A percentile compares a stretch with the other conserved stretches of the same genome.
phyloP scores from a whole-genome alignment of 345 rosid genomes.

The Corymbia maculata region DNA sequence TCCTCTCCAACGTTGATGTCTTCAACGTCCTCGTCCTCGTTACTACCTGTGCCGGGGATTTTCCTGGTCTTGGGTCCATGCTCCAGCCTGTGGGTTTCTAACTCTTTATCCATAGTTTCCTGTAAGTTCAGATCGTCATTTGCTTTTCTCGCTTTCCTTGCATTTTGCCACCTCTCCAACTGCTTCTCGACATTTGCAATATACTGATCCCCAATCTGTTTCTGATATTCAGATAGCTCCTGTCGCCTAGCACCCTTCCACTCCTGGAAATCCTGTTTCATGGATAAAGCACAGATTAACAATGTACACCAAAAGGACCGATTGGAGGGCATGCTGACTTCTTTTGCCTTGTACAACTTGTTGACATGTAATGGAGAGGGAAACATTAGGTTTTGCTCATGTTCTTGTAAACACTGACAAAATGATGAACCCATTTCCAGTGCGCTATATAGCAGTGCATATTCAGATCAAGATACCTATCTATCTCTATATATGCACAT shows the following conservation, averaged over 20 bases:
- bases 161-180: slow-evolving; percentile 94
- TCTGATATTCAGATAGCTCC: slow-evolving; percentile 75
- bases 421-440: background rate
- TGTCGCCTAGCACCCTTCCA: slow-evolving; percentile 77
- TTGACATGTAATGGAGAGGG: background rate
- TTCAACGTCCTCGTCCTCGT: slow-evolving; percentile 80
- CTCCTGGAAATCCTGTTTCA: slow-evolving; percentile 49
- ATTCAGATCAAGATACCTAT: background rate
- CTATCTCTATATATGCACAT: background rate
- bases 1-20: slow-evolving; percentile 86
- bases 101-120: slow-evolving; percentile 96
- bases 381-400: background rate
- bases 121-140: slow-evolving; percentile 63
- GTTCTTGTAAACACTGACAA: background rate
- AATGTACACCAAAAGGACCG: background rate
- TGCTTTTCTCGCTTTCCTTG: slow-evolving; percentile 57
- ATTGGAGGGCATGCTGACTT: background rate
- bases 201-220: slow-evolving; percentile 59
- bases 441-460: background rate
- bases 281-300: background rate
- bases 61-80: slow-evolving; percentile 93
- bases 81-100: slow-evolving; percentile 88
- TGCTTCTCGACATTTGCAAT: slow-evolving; percentile 79
- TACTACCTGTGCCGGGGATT: slow-evolving; percentile 60
- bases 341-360: background rate